A percentile compares a stretch with the other conserved stretches of the same genome.
phyloP scores from a whole-genome alignment of 2,329 filamentous ascomycete genomes.

The Penicillium vulpinum region DNA sequence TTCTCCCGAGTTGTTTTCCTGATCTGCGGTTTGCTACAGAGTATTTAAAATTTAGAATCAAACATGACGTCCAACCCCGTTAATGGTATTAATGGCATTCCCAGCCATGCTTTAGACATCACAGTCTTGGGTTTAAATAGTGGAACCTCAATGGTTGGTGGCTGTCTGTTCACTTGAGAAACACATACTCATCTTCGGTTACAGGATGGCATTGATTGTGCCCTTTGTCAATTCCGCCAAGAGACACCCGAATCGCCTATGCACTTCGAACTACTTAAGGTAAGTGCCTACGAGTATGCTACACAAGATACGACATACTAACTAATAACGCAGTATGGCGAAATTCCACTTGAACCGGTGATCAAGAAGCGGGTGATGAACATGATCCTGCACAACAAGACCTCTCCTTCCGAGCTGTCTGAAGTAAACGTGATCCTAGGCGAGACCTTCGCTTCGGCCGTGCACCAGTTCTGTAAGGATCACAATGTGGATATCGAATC shows the following conservation, averaged over 20 bases:
- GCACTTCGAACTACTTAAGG: slow-evolving; percentile 56
- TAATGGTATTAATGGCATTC: slow-evolving; percentile 16
- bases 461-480: slow-evolving; percentile 51
- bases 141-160: slow-evolving; percentile 52
- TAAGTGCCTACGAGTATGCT: neutral
- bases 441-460: slow-evolving; percentile 57
- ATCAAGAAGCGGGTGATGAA: slow-evolving; percentile 60
- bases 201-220: slow-evolving; percentile 58
- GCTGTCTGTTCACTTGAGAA: neutral
- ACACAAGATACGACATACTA: neutral
- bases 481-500: slow-evolving; percentile 45
- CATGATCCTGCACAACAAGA: slow-evolving; percentile 57
- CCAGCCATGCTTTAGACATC: slow-evolving; percentile 46
- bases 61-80: slow-evolving; percentile 15
- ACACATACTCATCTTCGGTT: neutral
- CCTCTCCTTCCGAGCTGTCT: slow-evolving; percentile 55
- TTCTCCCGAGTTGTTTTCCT: neutral
- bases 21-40: neutral
- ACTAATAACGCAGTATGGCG: slow-evolving; percentile 49
- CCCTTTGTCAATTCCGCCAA: slow-evolving; percentile 58
- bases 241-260: slow-evolving; percentile 53
- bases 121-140: slow-evolving; percentile 58
- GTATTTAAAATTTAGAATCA: neutral
- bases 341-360: slow-evolving; percentile 54
- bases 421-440: slow-evolving; percentile 60